These are phyloP conservation scores for Simplicillium sp. DNA, from an alignment of 2,329 filamentous ascomycete species.

Conservation along the genomic window DNA sequence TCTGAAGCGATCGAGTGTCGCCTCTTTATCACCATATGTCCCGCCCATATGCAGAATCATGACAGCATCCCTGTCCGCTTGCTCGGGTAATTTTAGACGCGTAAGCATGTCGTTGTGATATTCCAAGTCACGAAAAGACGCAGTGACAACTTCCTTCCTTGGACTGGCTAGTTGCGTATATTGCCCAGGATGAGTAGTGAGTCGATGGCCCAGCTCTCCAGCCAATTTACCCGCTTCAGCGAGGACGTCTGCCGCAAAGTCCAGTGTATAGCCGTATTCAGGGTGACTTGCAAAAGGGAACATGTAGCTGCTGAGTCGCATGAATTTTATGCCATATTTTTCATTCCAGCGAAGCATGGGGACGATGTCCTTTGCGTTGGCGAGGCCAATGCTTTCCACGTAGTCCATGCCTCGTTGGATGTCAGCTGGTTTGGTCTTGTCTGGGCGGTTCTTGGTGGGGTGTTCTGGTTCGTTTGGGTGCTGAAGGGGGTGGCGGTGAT, in stretches of 20 bases:
- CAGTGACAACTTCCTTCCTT: conserved; percentile 63
- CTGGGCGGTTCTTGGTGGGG: conserved; percentile 75
- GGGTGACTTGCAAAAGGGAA: conserved; percentile 90
- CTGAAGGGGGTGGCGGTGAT: conserved; percentile 73
- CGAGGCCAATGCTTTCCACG: conserved; percentile 66
- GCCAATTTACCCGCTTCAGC: conserved; percentile 69
- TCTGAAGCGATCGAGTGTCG: conserved; percentile 69
- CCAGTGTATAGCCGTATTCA: conserved; percentile 77
- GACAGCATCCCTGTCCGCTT: conserved; percentile 75
- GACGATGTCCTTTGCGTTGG: conserved; percentile 72
- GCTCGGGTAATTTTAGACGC: conserved; percentile 65
- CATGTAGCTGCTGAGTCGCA: conserved; percentile 91
- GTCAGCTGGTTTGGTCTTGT: conserved; percentile 60
- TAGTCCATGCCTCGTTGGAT: conserved; percentile 59
- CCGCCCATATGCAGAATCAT: conserved; percentile 95
- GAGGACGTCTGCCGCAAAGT: conserved; percentile 71
- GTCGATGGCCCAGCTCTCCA: conserved; percentile 68
- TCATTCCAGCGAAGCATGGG: conserved; percentile 93
- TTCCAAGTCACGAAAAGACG: conserved; percentile 69
- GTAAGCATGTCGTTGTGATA: conserved; percentile 83
- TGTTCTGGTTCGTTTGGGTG: conserved; percentile 72
- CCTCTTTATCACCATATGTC: conserved; percentile 75
- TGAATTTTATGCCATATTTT: conserved; percentile 82
- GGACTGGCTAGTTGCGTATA: conserved; percentile 90
- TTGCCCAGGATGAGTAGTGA: conserved; percentile 87